Evolutionary conservation across 441 rosid genomes (phyloP), one percentile per base, ranked within the genome.

Genomic region (Biscutella auriculata): DNA sequence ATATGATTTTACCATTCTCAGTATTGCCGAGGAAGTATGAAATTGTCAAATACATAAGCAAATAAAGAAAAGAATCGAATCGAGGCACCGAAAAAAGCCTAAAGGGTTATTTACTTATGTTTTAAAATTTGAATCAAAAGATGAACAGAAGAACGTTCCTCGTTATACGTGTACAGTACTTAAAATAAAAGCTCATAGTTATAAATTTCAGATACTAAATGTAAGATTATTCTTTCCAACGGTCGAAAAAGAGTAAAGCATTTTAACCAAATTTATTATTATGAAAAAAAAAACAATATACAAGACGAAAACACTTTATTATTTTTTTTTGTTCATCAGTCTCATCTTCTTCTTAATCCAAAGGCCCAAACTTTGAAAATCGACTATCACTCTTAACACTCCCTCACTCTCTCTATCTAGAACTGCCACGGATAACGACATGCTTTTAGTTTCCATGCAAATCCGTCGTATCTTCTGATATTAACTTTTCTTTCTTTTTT

Each of bases 101-200:
- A 50, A 65, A 65, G 64, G 2, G 40, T 49, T 17, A 21, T 37
- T 45, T 26, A 23, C 54, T 51, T 17, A 6, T 30, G 21, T 66
- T 66, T 66, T 43, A 51, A 66, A 66, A 3, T 66, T 66, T 66
- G 70, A 66, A 65, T 48, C 26, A 12, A 57, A n/a, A 29, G 44
- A 43, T 11, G 58, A 58, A 57, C 11, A 81, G 76, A 79, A 77
- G 95, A 85, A 92, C 88, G 92, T 85, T 85, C 85, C 77, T 83
- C 76, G 92, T 34, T 66, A 6, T 11, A 19, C 16, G 95, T 75
- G 78, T 30, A 43, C 73, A 47, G 25, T 16, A 2, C 53, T 44
- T 47, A 34, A 52, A 63, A 42, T 30, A 65, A 41, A 33, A 67
- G 61, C 54, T 57, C 42, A 60, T 39, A 45, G 66, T 54, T 60